Base-by-base conservation (phyloP, 768 basidiomycete species). In the Tephrocybe sp. region DNA sequence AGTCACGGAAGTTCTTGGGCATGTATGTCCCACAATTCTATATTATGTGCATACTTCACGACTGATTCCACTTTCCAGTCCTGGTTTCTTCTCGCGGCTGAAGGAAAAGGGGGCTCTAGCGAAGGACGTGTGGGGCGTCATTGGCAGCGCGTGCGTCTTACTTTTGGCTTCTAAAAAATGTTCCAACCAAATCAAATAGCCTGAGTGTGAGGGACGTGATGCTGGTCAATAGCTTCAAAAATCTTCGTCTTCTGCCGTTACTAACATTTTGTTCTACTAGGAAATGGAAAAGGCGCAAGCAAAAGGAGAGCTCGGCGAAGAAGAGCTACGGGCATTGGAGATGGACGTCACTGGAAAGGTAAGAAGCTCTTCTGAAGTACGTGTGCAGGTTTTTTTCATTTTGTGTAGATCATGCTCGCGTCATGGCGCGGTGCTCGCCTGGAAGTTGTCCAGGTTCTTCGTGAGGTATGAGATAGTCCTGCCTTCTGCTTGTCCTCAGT, bases 341-440 rank as follows among this genome's bases (percentile, higher is more conserved):
- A 85, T 88, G 75, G 95, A 98, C 61, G 80, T 98, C 53, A 95
- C 92, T 1, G 93, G 93, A 40, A 96, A 92, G 75, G 86, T 89
- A 52, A 12, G 67, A 56, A n/a, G 28, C 34, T 47, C 30, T 28
- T 44, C 13, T 43, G 16, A 34, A 4, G 16, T 27, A 18, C 1
- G 24, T 30, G n/a, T 22, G 41, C 22, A 16, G 40, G 31, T 44
- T 40, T 19, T 36, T 44, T 12, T 26, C 22, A 8, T 21, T 38
- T 30, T 9, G 21, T 26, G 4, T 53, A 90, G 86, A 93, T 97
- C 63, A 80, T 98, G 71, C 83, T 98, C 24, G 96, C 95, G 5
- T 96, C 96, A 21, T 99, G 97, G 97, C 85, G 94, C 50, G 97
- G 96, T 12, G 96, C 95, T 3, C 84, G 95, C 44, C 83, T 98